phyloP scores from a whole-genome alignment of 371 early-diverging fungal species.

The Saksenaea vasiformis region DNA sequence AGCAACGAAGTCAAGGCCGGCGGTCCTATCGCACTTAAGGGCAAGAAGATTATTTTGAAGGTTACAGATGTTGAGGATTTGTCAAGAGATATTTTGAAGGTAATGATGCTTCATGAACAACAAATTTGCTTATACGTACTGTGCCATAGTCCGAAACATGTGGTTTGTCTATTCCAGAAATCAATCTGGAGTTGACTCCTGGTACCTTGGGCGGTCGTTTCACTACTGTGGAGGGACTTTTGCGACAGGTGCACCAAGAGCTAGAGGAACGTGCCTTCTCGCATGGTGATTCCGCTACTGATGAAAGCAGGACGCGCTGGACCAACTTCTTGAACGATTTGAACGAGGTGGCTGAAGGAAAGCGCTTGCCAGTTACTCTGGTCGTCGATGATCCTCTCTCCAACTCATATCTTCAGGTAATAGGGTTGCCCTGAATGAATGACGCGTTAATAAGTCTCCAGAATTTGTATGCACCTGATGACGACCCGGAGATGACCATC shows the following conservation, averaged over 20 bases:
- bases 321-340: slow-evolving; percentile 69
- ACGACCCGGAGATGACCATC: slow-evolving; percentile 89
- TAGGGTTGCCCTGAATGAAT: neutral
- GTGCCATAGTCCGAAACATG: slow-evolving; percentile 81
- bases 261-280: slow-evolving; percentile 68
- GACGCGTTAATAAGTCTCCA: neutral
- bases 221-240: slow-evolving; percentile 93
- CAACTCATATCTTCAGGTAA: slow-evolving; percentile 76
- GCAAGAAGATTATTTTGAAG: slow-evolving; percentile 79
- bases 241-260: slow-evolving; percentile 89
- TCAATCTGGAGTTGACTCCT: slow-evolving; percentile 79
- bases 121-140: neutral
- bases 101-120: slow-evolving; percentile 6
- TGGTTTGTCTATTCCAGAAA: slow-evolving; percentile 87
- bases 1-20: slow-evolving; percentile 96
- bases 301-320: slow-evolving; percentile 60
- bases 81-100: slow-evolving; percentile 91
- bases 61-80: slow-evolving; percentile 86
- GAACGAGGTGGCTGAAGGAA: slow-evolving; percentile 62
- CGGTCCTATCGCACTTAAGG: slow-evolving; percentile 81
- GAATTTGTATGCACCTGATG: slow-evolving; percentile 91
- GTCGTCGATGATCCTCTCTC: slow-evolving; percentile 92
- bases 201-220: slow-evolving; percentile 97
- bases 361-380: slow-evolving; percentile 67
- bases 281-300: slow-evolving; percentile 74